These are phyloP conservation scores for Penicillium sp. DNA, from an alignment of 2,329 filamentous ascomycete species.

Conservation along the genomic window DNA sequence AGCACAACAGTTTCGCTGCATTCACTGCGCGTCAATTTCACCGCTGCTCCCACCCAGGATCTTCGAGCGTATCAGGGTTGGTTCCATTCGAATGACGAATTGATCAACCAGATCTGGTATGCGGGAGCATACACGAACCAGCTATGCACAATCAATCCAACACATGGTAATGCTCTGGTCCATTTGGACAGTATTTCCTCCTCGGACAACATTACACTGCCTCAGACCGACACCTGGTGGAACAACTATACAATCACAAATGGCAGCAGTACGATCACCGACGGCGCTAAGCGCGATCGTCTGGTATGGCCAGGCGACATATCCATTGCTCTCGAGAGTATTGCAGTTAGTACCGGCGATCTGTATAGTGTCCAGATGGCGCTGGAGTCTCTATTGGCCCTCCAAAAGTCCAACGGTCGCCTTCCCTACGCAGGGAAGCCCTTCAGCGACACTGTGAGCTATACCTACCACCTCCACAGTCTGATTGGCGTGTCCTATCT, in stretches of 20 bases:
- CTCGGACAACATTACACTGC: conserved; percentile 10
- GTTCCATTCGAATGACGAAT: conserved; percentile 49
- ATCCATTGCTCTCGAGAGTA: conserved; percentile 54
- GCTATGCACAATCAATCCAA: conserved; percentile 33
- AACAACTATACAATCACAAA: conserved; percentile 32
- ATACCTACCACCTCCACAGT: conserved; percentile 57
- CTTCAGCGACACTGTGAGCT: conserved; percentile 42
- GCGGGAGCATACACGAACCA: conserved; percentile 51
- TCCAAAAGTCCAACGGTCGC: conserved; percentile 46
- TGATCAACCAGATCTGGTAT: conserved; percentile 58
- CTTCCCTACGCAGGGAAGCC: conserved; percentile 54
- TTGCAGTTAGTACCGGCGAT: conserved; percentile 56
- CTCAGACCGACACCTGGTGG: conserved; percentile 27
- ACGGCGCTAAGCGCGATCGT: conserved; percentile 43
- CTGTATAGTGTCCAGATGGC: conserved; percentile 52
- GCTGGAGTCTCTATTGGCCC: conserved; percentile 48
- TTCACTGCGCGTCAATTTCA: conserved; percentile 43
- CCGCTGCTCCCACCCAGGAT: conserved; percentile 37
- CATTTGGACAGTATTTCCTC: conserved; percentile 7
- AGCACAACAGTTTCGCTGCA: conserved; percentile 41
- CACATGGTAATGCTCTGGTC: conserved; percentile 22
- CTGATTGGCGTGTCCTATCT: conserved; percentile 48
- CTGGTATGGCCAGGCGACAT: conserved; percentile 62
- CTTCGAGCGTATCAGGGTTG: conserved; percentile 52
- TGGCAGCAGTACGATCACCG: conserved; percentile 37